Base-by-base conservation (phyloP, 768 basidiomycete species). In the Boletus tomentosulus region DNA sequence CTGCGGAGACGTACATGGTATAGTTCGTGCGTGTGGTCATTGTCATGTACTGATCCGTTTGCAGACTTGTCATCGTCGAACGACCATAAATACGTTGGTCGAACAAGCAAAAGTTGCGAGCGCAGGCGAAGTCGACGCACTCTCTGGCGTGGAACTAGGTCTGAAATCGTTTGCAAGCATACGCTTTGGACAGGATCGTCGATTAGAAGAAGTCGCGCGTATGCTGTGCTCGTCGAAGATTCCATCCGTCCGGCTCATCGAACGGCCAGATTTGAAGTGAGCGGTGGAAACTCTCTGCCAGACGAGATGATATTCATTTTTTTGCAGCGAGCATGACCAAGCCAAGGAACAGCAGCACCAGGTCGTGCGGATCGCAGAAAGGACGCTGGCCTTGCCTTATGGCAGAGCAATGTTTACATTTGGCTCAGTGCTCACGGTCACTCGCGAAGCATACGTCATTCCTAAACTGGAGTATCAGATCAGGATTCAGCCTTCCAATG, bases 351-450 rank as follows among this genome's bases (percentile, higher is more conserved):
- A 96, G 46, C 91, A 96, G 62, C 78, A 78, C 41, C 84, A 91
- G 56, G 87, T 90, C 3, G 72, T 87, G 30, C 83, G 89, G 10
- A 83, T 96, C 34, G 87, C 89, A 15, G 87, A 92, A 62, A 79
- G 95, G 34, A 98, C 94, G 0, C 76, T 97, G n/a, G 86, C 96
- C 2, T 74, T 97, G 31, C 86, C 95, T 0, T 83, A 92, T 56
- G 97, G 97, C 9, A 80, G 92, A 54, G 94, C 91, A 0, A 85
- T 97, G 77, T 96, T 94, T 66, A 92, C 89, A 1, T 97, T 89
- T 68, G 90, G 88, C 9, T 86, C 91, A 0, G 79, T 87, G n/a
- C 73, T 81, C 13, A 82, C 81, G 1, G 84, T 91, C 37, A 86
- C 86, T 27, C 79, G 84, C 45, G 90, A 93, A 65, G 84, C 88